These are phyloP conservation scores for Blastobotrys proliferans DNA, from an alignment of 1,139 yeast species.

Conservation along the genomic window DNA sequence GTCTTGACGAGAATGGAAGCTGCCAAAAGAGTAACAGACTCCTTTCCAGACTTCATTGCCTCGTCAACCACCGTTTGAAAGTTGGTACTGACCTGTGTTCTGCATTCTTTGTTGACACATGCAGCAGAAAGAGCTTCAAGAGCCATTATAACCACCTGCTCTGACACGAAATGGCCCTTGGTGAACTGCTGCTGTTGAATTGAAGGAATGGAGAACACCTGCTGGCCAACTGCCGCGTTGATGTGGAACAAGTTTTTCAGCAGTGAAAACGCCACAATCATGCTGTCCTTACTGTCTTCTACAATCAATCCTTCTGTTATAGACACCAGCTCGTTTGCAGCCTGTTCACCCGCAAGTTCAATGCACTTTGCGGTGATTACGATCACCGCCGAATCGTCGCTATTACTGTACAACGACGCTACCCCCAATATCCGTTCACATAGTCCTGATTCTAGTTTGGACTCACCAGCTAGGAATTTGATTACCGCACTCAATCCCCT, in stretches of 20 bases:
- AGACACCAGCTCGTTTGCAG: conserved; percentile 16
- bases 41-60: conserved; percentile 25
- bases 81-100: conserved; percentile 30
- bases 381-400: conserved; percentile 17
- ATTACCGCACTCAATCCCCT: conserved; percentile 8
- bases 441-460: not conserved
- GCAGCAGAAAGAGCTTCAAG: conserved; percentile 35
- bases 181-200: conserved; percentile 24
- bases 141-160: conserved; percentile 26
- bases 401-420: conserved; percentile 8
- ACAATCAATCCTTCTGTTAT: conserved; percentile 20
- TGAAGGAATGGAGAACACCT: conserved; percentile 22
- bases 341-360: conserved; percentile 18
- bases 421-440: conserved; percentile 13
- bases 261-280: conserved; percentile 54
- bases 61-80: conserved; percentile 27
- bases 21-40: conserved; percentile 31
- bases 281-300: conserved; percentile 19
- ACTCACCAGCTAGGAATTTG: conserved; percentile 9
- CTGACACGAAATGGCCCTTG: conserved; percentile 20
- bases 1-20: conserved; percentile 36
- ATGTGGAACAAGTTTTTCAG: conserved; percentile 70
- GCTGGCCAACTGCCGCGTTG: conserved; percentile 24
- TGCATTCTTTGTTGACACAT: conserved; percentile 32
- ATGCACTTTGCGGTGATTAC: conserved; percentile 22